Evolutionary conservation across 768 basidiomycete genomes (phyloP).

Genomic region (Dictyophora rubrovolvata): DNA sequence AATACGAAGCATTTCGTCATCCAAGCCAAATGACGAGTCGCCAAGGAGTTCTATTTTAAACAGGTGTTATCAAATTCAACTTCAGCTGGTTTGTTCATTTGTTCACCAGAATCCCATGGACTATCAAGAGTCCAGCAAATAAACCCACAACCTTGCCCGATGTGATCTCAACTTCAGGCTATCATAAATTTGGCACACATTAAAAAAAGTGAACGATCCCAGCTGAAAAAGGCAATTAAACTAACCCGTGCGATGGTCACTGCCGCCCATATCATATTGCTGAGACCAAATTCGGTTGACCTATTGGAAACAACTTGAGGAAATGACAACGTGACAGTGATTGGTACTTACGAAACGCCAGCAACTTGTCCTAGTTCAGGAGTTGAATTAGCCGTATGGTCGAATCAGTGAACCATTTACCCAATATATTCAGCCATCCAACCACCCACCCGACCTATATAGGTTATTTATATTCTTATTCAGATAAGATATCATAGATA

Average conservation of each 20-base stretch:
- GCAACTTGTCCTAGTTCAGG: conserved; percentile 56
- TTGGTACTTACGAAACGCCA: conserved; percentile 65
- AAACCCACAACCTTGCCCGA: conserved; percentile 68
- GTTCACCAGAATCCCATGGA: conserved; percentile 64
- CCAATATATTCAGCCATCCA: conserved; percentile 77
- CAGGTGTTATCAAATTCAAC: background rate
- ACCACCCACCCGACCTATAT: conserved; percentile 63
- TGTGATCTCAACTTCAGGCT: conserved; percentile 51
- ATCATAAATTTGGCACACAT: conserved; percentile 21
- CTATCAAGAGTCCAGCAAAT: conserved; percentile 61
- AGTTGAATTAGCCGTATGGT: background rate
- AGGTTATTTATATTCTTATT: background rate
- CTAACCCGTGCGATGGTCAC: conserved; percentile 45
- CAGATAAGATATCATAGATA: background rate
- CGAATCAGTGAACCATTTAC: conserved; percentile 22
- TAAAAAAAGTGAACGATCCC: conserved; percentile 7
- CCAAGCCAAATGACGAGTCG: conserved; percentile 63
- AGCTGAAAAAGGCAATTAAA: conserved; percentile 12
- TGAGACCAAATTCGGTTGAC: conserved; percentile 40
- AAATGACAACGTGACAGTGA: conserved; percentile 7
- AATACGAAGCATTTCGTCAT: conserved; percentile 76
- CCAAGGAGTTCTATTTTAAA: conserved; percentile 46
- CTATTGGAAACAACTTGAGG: background rate
- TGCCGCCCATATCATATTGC: conserved; percentile 74
- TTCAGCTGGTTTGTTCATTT: background rate